Evolutionary conservation across 495 filamentous ascomycete species (phyloP).

Genomic region (Pyronema omphalodes): DNA sequence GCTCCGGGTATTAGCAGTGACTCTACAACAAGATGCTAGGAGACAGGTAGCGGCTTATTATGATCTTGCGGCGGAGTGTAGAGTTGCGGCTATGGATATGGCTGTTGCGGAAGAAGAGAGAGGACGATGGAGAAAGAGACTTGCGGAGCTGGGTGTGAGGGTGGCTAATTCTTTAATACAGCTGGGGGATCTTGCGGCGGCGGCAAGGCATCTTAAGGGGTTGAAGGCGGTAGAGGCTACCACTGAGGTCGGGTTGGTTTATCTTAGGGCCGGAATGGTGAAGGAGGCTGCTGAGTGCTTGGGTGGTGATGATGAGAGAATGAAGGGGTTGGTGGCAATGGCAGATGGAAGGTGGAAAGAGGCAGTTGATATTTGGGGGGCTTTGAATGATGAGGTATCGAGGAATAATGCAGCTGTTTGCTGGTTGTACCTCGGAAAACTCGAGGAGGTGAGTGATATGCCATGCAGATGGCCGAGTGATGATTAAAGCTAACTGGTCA

Average conservation of each 20-base stretch:
- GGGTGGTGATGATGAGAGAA: constrained; percentile 25
- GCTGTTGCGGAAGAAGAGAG: constrained; percentile 23
- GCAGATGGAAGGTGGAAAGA: constrained; percentile 53
- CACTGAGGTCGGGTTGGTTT: constrained; percentile 41
- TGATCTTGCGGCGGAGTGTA: constrained; percentile 61
- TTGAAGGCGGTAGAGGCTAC: constrained; percentile 18
- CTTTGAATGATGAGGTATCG: constrained; percentile 38
- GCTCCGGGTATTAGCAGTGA: constrained; percentile 58
- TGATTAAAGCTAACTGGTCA: constrained; percentile 9
- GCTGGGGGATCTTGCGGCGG: constrained; percentile 73
- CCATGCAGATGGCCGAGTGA: not conserved
- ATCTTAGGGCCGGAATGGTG: constrained; percentile 46
- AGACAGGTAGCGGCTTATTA: constrained; percentile 75
- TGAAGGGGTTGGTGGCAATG: constrained; percentile 53
- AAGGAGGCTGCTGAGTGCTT: constrained; percentile 15
- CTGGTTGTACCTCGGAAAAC: constrained; percentile 55
- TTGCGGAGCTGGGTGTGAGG: constrained; percentile 56
- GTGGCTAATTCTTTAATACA: constrained; percentile 70
- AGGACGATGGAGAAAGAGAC: constrained; percentile 45
- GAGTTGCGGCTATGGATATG: constrained; percentile 30
- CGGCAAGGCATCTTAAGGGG: constrained; percentile 42
- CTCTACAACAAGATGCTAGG: constrained; percentile 64
- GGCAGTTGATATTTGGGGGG: constrained; percentile 44
- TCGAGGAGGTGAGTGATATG: constrained; percentile 44
- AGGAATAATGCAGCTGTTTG: constrained; percentile 68